Evolutionary conservation across 306 rosid species (phyloP), one percentile per base, ranked within the genome.

Genomic region (Vigna reflexopilosa): DNA sequence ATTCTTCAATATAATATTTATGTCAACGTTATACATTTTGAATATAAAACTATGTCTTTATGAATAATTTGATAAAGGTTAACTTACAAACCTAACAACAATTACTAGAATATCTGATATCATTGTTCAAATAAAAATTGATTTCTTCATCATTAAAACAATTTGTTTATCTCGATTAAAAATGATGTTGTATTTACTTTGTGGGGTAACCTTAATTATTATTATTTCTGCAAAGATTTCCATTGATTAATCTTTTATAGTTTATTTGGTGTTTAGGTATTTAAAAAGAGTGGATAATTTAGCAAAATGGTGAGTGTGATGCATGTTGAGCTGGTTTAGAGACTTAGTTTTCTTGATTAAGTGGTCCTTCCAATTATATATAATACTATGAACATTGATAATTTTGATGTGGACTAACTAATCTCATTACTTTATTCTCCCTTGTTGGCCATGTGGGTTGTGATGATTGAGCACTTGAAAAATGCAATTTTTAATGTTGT

Each of bases 301-400:
- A 71, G 61, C 48, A 79, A 70, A 79, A 79, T 71, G 44, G n/a
- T 30, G 20, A 61, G 65, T 22, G 42, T 4, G 59, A 32, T 10
- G 22, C 26, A 32, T 44, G 15, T 65, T 67, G 76, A 67, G 84
- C 84, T 81, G 81, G 52, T 61, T 75, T 50, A 4, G 40, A 50
- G n/a, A 75, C 80, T 59, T 57, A 47, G 76, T 55, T 45, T 26
- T 52, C 75, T 70, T 83, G 50, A 12, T 16, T 52, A 66, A 40
- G 5, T 52, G 36, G 13, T 74, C 56, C 40, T 61, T 75, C 72
- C 65, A 67, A 67, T 47, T 38, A 19, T 75, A 6, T 62, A 6
- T 10, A 26, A 51, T 40, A 22, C 9, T 68, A n/a, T 52, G 42
- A 42, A 45, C 48, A 22, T 16, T 19, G 54, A 75, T 75, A 49